These are phyloP conservation scores for Papiliotrema fonsecae DNA, from an alignment of 1,284 basidiomycete genomes.

Conservation along the genomic window DNA sequence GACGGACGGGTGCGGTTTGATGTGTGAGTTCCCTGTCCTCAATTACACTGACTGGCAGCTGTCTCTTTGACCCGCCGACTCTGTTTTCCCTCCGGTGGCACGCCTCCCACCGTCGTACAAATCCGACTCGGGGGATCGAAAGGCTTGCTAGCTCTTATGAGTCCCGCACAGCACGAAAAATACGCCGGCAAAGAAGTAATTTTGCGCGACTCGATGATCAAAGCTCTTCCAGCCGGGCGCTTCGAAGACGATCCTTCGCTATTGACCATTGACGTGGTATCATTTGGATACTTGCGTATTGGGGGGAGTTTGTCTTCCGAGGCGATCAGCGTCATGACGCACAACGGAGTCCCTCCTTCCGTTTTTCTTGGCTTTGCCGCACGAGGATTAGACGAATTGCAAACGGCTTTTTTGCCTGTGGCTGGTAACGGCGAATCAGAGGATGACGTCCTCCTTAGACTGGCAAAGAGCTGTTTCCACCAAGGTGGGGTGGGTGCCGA, in stretches of 20 bases:
- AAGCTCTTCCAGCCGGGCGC: slow-evolving; percentile 15
- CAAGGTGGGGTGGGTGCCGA: slow-evolving; percentile 31
- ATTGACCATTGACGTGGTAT: slow-evolving; percentile 26
- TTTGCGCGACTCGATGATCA: slow-evolving; percentile 38
- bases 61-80: slow-evolving; percentile 27
- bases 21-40: slow-evolving; percentile 23
- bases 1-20: slow-evolving; percentile 40
- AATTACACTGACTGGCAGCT: no score
- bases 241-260: slow-evolving; percentile 24
- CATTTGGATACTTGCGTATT: slow-evolving; percentile 21
- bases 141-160: slow-evolving; percentile 36
- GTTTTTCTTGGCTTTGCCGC: slow-evolving; percentile 19
- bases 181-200: slow-evolving; percentile 27
- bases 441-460: slow-evolving; percentile 14
- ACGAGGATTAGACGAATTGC: slow-evolving; percentile 18
- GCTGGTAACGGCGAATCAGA: slow-evolving; percentile 17
- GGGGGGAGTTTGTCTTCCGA: slow-evolving; percentile 25
- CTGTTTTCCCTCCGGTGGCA: slow-evolving; percentile 6
- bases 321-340: slow-evolving; percentile 25
- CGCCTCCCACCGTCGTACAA: slow-evolving; percentile 27
- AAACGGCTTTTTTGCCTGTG: slow-evolving; percentile 11
- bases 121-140: slow-evolving; percentile 38
- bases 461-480: slow-evolving; percentile 15
- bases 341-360: slow-evolving; percentile 24
- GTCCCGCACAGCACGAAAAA: slow-evolving; percentile 10